phyloP scores from a whole-genome alignment of 83 land plant species.

The Picea engelmannii region DNA sequence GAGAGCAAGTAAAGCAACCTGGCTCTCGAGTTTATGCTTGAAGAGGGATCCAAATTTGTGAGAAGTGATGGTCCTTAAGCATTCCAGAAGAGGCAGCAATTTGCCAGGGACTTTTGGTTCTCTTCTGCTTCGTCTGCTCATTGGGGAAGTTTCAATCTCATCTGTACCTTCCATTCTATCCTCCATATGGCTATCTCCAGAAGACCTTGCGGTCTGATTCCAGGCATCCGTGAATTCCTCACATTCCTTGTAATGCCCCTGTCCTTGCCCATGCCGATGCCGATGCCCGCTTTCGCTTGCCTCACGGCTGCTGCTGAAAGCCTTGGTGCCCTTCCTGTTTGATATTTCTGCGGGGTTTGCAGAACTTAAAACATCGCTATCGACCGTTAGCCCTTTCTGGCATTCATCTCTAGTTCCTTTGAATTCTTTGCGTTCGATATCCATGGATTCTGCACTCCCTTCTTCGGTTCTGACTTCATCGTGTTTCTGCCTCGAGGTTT shows the following conservation, averaged over 20 bases:
- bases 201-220: conserved; percentile 18
- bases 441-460: conserved; percentile 7
- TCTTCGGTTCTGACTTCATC: not conserved
- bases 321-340: not conserved
- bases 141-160: conserved; percentile 35
- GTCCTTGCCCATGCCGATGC: not conserved
- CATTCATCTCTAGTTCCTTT: not conserved
- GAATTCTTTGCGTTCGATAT: conserved; percentile 8
- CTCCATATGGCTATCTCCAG: conserved; percentile 36
- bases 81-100: conserved; percentile 40
- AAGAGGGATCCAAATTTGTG: conserved; percentile 53
- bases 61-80: conserved; percentile 39
- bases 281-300: too few relatives aligned
- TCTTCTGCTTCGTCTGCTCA: conserved; percentile 34
- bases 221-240: conserved; percentile 18
- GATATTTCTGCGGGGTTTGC: not conserved
- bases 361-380: conserved; percentile 15
- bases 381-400: not conserved
- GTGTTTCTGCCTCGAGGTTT: not conserved
- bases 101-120: conserved; percentile 40
- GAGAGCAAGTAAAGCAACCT: conserved; percentile 29
- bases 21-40: conserved; percentile 57
- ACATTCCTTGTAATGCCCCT: conserved; percentile 10
- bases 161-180: conserved; percentile 28
- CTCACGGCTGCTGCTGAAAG: conserved; percentile 1